Evolutionary conservation across 2,329 filamentous ascomycete genomes (phyloP).

Genomic region (Colletotrichum truncatum): DNA sequence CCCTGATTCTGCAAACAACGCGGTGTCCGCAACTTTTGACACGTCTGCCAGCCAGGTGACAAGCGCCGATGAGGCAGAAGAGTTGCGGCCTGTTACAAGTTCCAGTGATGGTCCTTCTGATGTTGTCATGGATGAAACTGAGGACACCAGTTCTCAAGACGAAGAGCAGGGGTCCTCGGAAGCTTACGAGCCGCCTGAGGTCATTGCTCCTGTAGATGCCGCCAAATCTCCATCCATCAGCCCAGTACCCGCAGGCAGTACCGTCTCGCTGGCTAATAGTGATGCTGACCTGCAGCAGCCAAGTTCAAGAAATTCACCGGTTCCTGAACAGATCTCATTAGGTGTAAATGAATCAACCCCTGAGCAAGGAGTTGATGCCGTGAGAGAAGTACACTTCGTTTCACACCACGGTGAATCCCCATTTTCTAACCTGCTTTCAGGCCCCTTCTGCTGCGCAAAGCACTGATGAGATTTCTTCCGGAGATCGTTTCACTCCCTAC

Average conservation of each 20-base stretch:
- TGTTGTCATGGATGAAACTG: conserved; percentile 30
- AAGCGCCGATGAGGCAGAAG: neutral
- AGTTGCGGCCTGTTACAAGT: conserved; percentile 9
- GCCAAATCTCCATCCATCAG: conserved; percentile 63
- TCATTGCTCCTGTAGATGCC: conserved; percentile 51
- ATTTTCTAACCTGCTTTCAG: conserved; percentile 33
- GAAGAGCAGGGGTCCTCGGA: conserved; percentile 46
- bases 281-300: conserved; percentile 37
- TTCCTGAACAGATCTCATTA: conserved; percentile 29
- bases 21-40: neutral
- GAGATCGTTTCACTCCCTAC: conserved; percentile 65
- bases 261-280: conserved; percentile 36
- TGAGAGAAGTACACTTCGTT: conserved; percentile 55
- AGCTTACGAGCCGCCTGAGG: conserved; percentile 65
- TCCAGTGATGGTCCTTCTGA: conserved; percentile 24
- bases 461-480: conserved; percentile 14
- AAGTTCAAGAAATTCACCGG: conserved; percentile 32
- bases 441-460: conserved; percentile 25
- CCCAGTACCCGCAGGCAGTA: conserved; percentile 32
- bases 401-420: conserved; percentile 27
- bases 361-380: conserved; percentile 38
- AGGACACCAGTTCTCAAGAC: conserved; percentile 26
- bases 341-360: conserved; percentile 31
- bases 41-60: neutral
- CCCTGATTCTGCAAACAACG: neutral